Conservation (phyloP, 129 eudicot genomes). For the Helianthus annuus region HanXRQr2.0-SUNRISE NC_035445.2:6874605-6875104, state of each 20-base stretch:
- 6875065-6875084: constrained; percentile 94
- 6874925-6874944: constrained; percentile 65
- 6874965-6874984: constrained; percentile 52
- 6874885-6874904: constrained; percentile 28
- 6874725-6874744: constrained; percentile 51
- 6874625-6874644: constrained; percentile 65
- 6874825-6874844: constrained; percentile 44
- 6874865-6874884: not conserved
- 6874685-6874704: constrained; percentile 87
- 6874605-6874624: constrained; percentile 29
- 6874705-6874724: constrained; percentile 90
- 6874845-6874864: constrained; percentile 45
- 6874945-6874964: constrained; percentile 80
- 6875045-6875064: constrained; percentile 81
- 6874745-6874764: constrained; percentile 71
- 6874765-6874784: constrained; percentile 66
- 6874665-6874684: constrained; percentile 95
- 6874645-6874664: constrained; percentile 79
- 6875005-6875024: constrained; percentile 46
- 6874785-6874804: constrained; percentile 94
- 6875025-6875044: constrained; percentile 67
- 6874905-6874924: constrained; percentile 51
- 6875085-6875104: constrained; percentile 97
- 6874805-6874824: constrained; percentile 83
- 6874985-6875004: constrained; percentile 46